Base-by-base conservation (phyloP, 108 stramenopile species). In the Asterionellopsis glacialis region DNA sequence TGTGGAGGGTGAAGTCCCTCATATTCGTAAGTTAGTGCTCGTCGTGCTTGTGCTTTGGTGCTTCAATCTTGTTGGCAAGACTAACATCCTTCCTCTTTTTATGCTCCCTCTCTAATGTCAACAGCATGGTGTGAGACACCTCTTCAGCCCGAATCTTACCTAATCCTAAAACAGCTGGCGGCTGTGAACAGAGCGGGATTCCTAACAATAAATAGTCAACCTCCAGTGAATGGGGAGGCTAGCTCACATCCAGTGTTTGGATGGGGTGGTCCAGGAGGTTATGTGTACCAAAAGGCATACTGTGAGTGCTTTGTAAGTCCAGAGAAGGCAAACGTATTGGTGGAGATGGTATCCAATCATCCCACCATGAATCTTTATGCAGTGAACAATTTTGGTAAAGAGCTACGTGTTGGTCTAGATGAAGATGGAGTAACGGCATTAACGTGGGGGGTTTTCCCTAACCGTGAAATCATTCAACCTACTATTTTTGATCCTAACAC, bases 231-330 rank as follows among this genome's bases (percentile, higher is more conserved):
- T 71, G 97, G 92, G 7, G 87, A 59, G 21, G 65, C 67, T 1
- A 88, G 85, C 50, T 81, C 79, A 24, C 73, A 97, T 66, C 68
- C 79, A 19, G 71, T 70, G 12, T 95, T 94, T 73, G 97, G 97
- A 22, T 98, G 97, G 97, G 97, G 97, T 44, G 94, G 95, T 6
- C 65, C 66, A 25, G 96, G 95, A 21, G 97, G 97, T 0, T 76
- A 82, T 40, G 95, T 97, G 40, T 98, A 98, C 68, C 97, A 98
- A 69, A 96, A 97, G 72, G 95, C 90, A 4, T 98, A 98, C 74
- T 85, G 92, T 55, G 97, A 98, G 77, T 97, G 85, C 73, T 98
- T 98, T 76, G 75, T 87, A 38, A 88, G 84, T 41, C 96, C 94
- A 9, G 79, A 79, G 51, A 75, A 79, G 38, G 61, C 91, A 45